A percentile compares a stretch with the other conserved stretches of the same genome.
Evolutionary conservation across 306 rosid species (phyloP).

Genomic region (Casuarina cunninghamiana): DNA sequence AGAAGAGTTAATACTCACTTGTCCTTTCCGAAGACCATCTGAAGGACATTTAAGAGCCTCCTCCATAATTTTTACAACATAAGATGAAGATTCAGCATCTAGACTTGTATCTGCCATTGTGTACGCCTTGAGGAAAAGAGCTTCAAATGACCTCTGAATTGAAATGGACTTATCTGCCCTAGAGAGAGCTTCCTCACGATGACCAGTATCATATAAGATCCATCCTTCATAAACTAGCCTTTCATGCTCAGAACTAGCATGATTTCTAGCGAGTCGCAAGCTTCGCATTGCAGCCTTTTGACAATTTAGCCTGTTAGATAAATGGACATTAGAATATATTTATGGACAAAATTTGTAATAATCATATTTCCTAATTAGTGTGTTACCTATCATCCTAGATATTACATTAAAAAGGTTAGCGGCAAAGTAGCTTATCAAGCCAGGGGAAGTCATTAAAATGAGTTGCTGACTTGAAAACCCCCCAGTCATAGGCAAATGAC

Average conservation of each 20-base stretch:
- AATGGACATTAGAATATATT: conserved; percentile 12
- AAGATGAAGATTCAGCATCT: conserved; percentile 57
- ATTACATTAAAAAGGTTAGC: neutral
- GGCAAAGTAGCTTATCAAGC: neutral
- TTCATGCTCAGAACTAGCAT: conserved; percentile 63
- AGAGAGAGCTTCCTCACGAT: conserved; percentile 63
- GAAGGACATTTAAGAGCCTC: conserved; percentile 89
- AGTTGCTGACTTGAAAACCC: neutral
- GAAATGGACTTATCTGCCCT: conserved; percentile 64
- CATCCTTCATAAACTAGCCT: conserved; percentile 87
- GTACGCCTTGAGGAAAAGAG: conserved; percentile 76
- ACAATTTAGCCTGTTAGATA: conserved; percentile 61
- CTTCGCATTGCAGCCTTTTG: conserved; percentile 84
- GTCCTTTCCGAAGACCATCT: conserved; percentile 90
- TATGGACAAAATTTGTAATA: neutral
- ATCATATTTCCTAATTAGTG: neutral
- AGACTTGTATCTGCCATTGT: conserved; percentile 64
- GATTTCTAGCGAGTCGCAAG: conserved; percentile 75
- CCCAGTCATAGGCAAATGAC: neutral
- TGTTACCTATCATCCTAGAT: neutral
- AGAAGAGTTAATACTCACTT: conserved; percentile 42
- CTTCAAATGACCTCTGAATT: conserved; percentile 78
- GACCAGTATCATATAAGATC: conserved; percentile 82
- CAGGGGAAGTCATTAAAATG: neutral
- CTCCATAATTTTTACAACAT: conserved; percentile 62